Conservation (phyloP, 192 early-diverging fungal species). For the Umbelopsis ramanniana region DNA sequence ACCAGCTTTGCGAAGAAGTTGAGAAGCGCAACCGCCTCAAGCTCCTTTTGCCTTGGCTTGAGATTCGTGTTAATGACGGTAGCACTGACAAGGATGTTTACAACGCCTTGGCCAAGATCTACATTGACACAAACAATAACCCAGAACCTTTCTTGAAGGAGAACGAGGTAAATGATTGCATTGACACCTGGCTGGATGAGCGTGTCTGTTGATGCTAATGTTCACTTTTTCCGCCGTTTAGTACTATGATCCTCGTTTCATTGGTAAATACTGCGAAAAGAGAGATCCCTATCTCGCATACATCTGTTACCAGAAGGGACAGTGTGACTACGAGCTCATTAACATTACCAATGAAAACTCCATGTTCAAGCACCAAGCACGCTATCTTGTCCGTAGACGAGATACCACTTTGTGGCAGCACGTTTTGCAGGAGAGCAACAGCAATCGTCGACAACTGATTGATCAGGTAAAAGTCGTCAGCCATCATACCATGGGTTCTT, state of each 20-base stretch:
- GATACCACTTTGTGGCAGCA: conserved; percentile 84
- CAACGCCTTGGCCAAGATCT: conserved; percentile 98
- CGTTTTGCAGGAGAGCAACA: conserved; percentile 80
- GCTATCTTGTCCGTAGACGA: conserved; percentile 91
- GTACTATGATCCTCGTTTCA: conserved; percentile 86
- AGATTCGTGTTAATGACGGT: conserved; percentile 86
- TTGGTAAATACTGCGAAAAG: conserved; percentile 99
- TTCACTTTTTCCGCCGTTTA: conserved; percentile 36
- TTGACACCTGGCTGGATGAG: neutral
- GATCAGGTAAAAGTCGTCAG: conserved; percentile 85
- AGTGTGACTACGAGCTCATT: conserved; percentile 93
- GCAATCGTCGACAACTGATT: conserved; percentile 85
- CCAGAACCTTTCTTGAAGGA: conserved; percentile 94
- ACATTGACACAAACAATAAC: conserved; percentile 99
- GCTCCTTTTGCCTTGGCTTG: conserved; percentile 93
- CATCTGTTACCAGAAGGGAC: conserved; percentile 92
- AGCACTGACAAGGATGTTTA: conserved; percentile 89
- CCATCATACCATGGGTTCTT: too few species aligned
- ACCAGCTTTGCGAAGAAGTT: conserved; percentile 83
- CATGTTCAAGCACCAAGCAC: conserved; percentile 99
- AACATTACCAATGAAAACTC: conserved; percentile 97
- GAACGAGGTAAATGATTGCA: conserved; percentile 59
- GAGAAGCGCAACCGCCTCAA: conserved; percentile 98
- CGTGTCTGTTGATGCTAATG: neutral
- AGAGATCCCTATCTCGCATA: conserved; percentile 96